Evolutionary conservation across 495 filamentous ascomycete species (phyloP).

Genomic region (Trichoderma reesei): DNA sequence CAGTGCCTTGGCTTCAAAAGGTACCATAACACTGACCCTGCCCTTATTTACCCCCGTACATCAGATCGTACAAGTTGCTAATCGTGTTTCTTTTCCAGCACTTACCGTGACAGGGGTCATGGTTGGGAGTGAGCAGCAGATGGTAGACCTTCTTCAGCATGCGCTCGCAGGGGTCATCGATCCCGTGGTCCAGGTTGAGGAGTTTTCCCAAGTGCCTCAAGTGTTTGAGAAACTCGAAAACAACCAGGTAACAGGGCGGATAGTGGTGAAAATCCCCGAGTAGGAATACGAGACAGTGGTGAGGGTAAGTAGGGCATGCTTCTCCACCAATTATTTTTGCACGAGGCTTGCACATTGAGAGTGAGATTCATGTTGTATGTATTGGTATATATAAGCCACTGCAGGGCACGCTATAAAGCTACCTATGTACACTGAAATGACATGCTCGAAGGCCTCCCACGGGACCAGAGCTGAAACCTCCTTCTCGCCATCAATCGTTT

Average conservation of each 20-base stretch:
- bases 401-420: neutral
- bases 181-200: neutral
- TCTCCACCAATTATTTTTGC: too few relatives aligned
- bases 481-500: neutral
- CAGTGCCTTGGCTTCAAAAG: slow-evolving; percentile 4
- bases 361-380: neutral
- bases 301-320: neutral
- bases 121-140: slow-evolving; percentile 5
- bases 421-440: neutral
- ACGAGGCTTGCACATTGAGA: neutral
- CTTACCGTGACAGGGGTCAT: neutral
- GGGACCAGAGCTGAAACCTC: too few relatives aligned
- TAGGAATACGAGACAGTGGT: neutral
- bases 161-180: neutral
- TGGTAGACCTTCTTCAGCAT: slow-evolving; percentile 7
- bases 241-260: slow-evolving; percentile 1
- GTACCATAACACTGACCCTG: neutral
- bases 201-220: neutral
- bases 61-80: neutral
- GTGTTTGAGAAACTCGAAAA: slow-evolving; percentile 6
- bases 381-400: neutral
- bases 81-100: neutral
- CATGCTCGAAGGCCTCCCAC: too few relatives aligned
- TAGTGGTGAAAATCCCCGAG: slow-evolving; percentile 10
- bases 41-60: neutral